Conservation (phyloP, 2,329 filamentous ascomycete genomes). For the Botrytis galanthina region DNA sequence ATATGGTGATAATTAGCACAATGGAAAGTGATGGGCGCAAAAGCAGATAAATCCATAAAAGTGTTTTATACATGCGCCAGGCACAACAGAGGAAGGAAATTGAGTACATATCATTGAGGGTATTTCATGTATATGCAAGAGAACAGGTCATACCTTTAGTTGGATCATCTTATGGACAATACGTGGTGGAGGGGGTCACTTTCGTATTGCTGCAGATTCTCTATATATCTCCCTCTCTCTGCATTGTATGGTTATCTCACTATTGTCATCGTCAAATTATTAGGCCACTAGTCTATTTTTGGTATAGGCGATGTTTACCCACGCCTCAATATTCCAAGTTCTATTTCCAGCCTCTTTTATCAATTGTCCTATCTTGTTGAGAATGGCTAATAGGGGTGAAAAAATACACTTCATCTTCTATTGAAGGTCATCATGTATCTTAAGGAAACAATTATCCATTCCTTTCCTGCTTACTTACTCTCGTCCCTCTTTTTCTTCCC, state of each 20-base stretch:
- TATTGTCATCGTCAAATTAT: conserved; percentile 18
- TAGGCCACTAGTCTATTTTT: conserved; percentile 10
- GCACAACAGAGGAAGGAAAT: neutral
- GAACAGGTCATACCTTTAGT: conserved; percentile 62
- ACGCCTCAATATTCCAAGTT: conserved; percentile 14
- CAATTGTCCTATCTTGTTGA: conserved; percentile 4
- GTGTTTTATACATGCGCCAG: conserved; percentile 2
- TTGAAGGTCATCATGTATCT: conserved; percentile 18
- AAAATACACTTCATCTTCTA: conserved; percentile 11
- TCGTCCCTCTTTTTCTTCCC: conserved; percentile 13
- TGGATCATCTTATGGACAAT: conserved; percentile 73
- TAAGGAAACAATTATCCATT: conserved; percentile 8
- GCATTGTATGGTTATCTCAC: neutral
- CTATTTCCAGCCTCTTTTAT: conserved; percentile 19
- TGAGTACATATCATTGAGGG: neutral
- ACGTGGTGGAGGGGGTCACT: conserved; percentile 17
- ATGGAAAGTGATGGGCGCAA: neutral
- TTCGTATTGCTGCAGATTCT: conserved; percentile 17
- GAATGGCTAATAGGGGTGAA: conserved; percentile 14
- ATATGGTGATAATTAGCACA: neutral
- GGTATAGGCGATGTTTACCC: conserved; percentile 14
- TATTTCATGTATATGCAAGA: neutral
- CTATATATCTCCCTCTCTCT: neutral
- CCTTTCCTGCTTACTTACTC: conserved; percentile 18
- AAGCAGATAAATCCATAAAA: neutral